Evolutionary conservation across 257 asterid genomes (phyloP), one percentile per base, ranked within the genome.

Genomic region (Catharanthus roseus): DNA sequence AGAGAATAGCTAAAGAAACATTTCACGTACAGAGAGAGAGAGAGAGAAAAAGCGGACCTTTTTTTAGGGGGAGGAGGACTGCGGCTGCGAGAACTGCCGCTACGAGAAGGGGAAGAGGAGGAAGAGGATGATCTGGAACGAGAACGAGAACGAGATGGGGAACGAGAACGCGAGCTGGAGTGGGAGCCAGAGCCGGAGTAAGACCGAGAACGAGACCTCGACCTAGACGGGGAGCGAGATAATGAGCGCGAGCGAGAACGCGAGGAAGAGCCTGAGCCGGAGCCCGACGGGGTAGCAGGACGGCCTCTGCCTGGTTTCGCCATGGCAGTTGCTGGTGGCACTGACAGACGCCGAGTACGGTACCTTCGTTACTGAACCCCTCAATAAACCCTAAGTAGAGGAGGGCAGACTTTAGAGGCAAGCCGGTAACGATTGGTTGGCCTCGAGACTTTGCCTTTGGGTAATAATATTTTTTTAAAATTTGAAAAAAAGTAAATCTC

Each of bases 301-400:
- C 85, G 88, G 64, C 78, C 86, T 55, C 86, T 79, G 76, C 78
- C 78, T 74, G 83, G 83, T 82, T 81, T 84, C 74, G 85, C 83
- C 86, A 82, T 84, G 41, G 31, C 23, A 28, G 47, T 19, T 19
- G 45, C 38, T 15, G 66, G 26, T 28, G 58, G 69, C 51, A 23
- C 69, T 15, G 31, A 7, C 21, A 29, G 9, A 4, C 53, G 34
- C n/a, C 13, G 15, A 66, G 39, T 38, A 8, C 42, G 8, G 42
- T 38, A 38, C 42, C n/a, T n/a, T 5, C 13, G 1, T 26, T 18
- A 66, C 36, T 26, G 55, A 44, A 23, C 70, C 70, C 53, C 23
- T 26, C 36, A 42, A 41, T 66, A 28, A 66, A 66, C 70, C 70
- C 70, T 66, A 66, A 44, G 34, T 12, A 6, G n/a, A 6, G 1